Percentiles rank a stretch among this genome's conserved stretches.
Evolutionary conservation across 2,329 filamentous ascomycete genomes (phyloP).

Genomic region (Tothia fuscella): DNA sequence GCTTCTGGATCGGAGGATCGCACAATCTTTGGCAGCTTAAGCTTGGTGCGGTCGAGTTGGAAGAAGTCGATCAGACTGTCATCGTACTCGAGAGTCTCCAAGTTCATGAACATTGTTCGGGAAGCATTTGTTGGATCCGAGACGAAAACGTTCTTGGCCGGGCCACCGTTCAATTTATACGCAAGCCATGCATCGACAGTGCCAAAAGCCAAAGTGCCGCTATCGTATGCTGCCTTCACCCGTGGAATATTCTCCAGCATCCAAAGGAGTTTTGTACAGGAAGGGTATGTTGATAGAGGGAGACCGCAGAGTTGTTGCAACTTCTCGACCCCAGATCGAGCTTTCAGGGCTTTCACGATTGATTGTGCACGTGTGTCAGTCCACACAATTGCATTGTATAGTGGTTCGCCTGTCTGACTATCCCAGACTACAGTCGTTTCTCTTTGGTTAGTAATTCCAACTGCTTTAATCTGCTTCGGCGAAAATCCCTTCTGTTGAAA

Average conservation of each 20-base stretch:
- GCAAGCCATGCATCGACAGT: slow-evolving; percentile 84
- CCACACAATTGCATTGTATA: slow-evolving; percentile 84
- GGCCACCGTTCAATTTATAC: slow-evolving; percentile 69
- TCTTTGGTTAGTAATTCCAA: slow-evolving; percentile 85
- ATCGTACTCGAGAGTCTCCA: slow-evolving; percentile 70
- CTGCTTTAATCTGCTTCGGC: slow-evolving; percentile 56
- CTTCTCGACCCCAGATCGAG: slow-evolving; percentile 52
- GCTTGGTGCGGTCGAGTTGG: slow-evolving; percentile 57
- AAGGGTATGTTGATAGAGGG: slow-evolving; percentile 79
- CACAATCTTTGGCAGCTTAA: slow-evolving; percentile 68
- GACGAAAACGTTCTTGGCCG: slow-evolving; percentile 56
- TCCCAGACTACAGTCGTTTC: slow-evolving; percentile 87
- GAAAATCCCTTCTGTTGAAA: slow-evolving; percentile 59
- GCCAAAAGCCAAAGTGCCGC: slow-evolving; percentile 66
- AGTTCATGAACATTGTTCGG: slow-evolving; percentile 89
- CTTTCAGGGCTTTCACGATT: slow-evolving; percentile 66
- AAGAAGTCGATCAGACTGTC: slow-evolving; percentile 69
- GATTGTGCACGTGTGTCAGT: slow-evolving; percentile 70
- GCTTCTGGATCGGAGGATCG: slow-evolving; percentile 63
- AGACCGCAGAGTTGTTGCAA: slow-evolving; percentile 64
- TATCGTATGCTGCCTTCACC: slow-evolving; percentile 64
- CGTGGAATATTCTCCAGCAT: slow-evolving; percentile 58
- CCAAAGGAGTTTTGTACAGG: slow-evolving; percentile 77
- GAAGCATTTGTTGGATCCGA: slow-evolving; percentile 84
- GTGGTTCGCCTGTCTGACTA: slow-evolving; percentile 61